Evolutionary conservation across 495 filamentous ascomycete species (phyloP).

Genomic region (Penicillium canariense): DNA sequence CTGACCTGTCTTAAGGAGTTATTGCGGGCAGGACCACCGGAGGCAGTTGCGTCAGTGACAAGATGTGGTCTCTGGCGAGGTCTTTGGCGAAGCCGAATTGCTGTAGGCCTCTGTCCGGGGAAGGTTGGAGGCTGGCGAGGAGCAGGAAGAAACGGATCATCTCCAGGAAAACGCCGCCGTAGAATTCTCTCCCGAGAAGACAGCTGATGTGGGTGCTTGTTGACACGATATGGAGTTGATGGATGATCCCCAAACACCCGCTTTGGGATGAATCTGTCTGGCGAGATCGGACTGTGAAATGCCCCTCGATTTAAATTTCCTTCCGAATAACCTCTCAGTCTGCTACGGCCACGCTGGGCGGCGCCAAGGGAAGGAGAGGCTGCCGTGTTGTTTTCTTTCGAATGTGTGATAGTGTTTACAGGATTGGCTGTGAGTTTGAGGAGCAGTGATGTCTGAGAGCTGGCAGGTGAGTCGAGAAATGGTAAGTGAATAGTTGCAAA

Average conservation of each 20-base stretch:
- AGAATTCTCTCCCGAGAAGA: constrained; percentile 59
- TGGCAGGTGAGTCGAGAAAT: constrained; percentile 15
- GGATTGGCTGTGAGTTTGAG: neutral
- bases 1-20: constrained; percentile 50
- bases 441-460: constrained; percentile 15
- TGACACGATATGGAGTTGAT: constrained; percentile 60
- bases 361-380: neutral
- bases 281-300: constrained; percentile 28
- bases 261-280: constrained; percentile 70
- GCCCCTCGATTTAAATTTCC: neutral
- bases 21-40: constrained; percentile 5
- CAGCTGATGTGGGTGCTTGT: constrained; percentile 60
- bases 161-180: constrained; percentile 52
- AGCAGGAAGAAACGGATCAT: constrained; percentile 63
- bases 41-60: constrained; percentile 25
- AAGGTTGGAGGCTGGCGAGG: constrained; percentile 15
- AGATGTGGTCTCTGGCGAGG: constrained; percentile 38
- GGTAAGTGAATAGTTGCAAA: constrained; percentile 22
- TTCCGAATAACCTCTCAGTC: constrained; percentile 8
- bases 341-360: constrained; percentile 17
- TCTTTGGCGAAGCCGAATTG: constrained; percentile 16
- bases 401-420: neutral
- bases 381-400: constrained; percentile 13
- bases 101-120: constrained; percentile 24
- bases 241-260: constrained; percentile 44